These are phyloP conservation scores for California macrophylla DNA, from an alignment of 441 rosid species.

Conservation along the genomic window DNA sequence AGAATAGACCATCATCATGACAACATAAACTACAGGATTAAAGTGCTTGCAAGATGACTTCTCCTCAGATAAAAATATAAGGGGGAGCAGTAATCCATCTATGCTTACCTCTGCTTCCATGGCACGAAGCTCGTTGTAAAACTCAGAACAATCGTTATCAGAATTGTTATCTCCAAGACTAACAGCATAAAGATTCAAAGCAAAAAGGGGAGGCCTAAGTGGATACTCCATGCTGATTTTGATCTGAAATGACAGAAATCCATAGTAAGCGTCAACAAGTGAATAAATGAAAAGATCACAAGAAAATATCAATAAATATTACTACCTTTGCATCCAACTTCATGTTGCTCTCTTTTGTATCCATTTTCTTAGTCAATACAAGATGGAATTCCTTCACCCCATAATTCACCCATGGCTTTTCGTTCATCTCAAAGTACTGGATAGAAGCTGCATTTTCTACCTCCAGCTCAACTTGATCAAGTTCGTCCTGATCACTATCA, in stretches of 20 bases:
- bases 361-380: conserved; percentile 44
- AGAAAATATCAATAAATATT: conserved; percentile 9
- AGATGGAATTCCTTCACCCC: conserved; percentile 60
- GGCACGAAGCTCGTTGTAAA: conserved; percentile 68
- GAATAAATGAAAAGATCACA: conserved; percentile 7
- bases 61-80: not conserved
- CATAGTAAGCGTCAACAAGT: conserved; percentile 4
- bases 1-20: not conserved
- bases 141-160: conserved; percentile 28
- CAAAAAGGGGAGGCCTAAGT: conserved; percentile 70
- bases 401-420: conserved; percentile 57
- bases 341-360: conserved; percentile 32
- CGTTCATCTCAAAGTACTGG: conserved; percentile 27
- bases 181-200: conserved; percentile 35
- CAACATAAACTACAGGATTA: not conserved
- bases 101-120: conserved; percentile 81
- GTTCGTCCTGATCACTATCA: conserved; percentile 76
- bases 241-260: conserved; percentile 39
- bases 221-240: conserved; percentile 79
- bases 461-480: conserved; percentile 34
- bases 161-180: conserved; percentile 26
- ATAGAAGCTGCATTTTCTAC: conserved; percentile 28
- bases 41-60: not conserved
- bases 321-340: conserved; percentile 73
- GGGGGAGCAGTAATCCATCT: not conserved